phyloP scores from a whole-genome alignment of 2,329 filamentous ascomycete genomes.

The Penicillium hesseltinei region DNA sequence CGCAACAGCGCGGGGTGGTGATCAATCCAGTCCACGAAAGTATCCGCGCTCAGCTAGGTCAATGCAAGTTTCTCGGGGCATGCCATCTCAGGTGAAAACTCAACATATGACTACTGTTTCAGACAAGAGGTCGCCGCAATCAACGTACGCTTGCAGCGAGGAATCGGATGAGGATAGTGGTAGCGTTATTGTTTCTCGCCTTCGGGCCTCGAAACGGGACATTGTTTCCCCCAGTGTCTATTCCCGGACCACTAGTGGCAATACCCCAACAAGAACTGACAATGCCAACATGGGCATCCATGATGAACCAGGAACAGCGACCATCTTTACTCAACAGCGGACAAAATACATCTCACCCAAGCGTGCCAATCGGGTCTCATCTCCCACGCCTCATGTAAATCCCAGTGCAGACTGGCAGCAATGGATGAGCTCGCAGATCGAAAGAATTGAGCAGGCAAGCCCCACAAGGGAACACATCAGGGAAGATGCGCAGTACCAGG shows the following conservation, averaged over 20 bases:
- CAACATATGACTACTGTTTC: background rate
- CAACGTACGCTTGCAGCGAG: slow-evolving; percentile 4
- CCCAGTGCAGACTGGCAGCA: slow-evolving; percentile 38
- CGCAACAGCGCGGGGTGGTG: slow-evolving; percentile 26
- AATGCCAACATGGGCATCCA: slow-evolving; percentile 5
- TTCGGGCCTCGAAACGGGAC: slow-evolving; percentile 4
- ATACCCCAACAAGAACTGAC: slow-evolving; percentile 23
- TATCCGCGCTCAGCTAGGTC: slow-evolving; percentile 4
- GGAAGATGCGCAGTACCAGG: slow-evolving; percentile 40
- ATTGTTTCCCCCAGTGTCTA: slow-evolving; percentile 43
- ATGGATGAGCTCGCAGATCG: slow-evolving; percentile 40
- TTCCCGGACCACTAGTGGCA: slow-evolving; percentile 42
- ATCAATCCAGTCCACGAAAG: slow-evolving; percentile 24
- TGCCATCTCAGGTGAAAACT: background rate
- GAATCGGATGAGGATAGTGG: slow-evolving; percentile 20
- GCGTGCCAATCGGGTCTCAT: slow-evolving; percentile 8
- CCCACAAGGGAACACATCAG: slow-evolving; percentile 36
- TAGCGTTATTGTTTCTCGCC: slow-evolving; percentile 19
- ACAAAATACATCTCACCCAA: slow-evolving; percentile 33
- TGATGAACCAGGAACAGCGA: slow-evolving; percentile 37
- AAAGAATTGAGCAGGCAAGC: slow-evolving; percentile 29
- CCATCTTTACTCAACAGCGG: slow-evolving; percentile 35
- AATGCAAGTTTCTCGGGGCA: slow-evolving; percentile 3
- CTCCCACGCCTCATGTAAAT: slow-evolving; percentile 10
- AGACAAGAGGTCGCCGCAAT: background rate